Base-by-base conservation (phyloP, 2,329 filamentous ascomycete species). In the Hymenoscyphus repandus region DNA sequence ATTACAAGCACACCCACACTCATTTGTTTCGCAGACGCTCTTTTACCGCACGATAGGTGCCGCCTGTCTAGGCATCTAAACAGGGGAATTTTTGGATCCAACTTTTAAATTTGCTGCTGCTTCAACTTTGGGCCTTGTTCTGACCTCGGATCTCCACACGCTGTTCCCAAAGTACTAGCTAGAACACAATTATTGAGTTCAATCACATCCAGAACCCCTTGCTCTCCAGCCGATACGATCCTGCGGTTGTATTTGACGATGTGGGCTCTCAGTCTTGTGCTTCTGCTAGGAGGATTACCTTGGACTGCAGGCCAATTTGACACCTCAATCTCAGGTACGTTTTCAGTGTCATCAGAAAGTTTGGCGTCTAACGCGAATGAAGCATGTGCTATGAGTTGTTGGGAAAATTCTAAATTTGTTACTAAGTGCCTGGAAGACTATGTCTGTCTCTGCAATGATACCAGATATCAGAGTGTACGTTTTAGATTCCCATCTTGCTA, bases 321-420 rank as follows among this genome's bases (percentile, higher is more conserved):
- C 18, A n/a, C 38, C 10, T 20, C 6, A 40, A 20, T 20, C 5
- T 18, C 38, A 40, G 38, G 38, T 40, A 40, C 18, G 38, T 5
- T 13, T 13, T 37, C 12, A 13, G 15, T 37, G 3, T 46, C 17
- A 5, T 37, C 6, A 7, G 6, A 4, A 9, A 7, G 17, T 6
- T 17, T 10, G 3, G 9, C 15, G 32, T n/a, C 30, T 40, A 12
- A 47, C 18, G 15, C 22, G 34, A 10, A 12, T 17, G 11, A 47
- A 68, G 65, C 38, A 20, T 69, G 65, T 55, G 61, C 64, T 18
- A 39, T 56, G 5, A 59, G 54, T 30, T 69, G 67, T 53, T 69
- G 66, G 66, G 66, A 68, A 45, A 68, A 68, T 48, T 67, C 67
- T 6, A 66, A 62, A 55, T 65, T 63, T 52, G 57, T 68, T 44